Evolutionary conservation across 129 eudicot genomes (phyloP).

Genomic region (Erigeron canadensis): DNA sequence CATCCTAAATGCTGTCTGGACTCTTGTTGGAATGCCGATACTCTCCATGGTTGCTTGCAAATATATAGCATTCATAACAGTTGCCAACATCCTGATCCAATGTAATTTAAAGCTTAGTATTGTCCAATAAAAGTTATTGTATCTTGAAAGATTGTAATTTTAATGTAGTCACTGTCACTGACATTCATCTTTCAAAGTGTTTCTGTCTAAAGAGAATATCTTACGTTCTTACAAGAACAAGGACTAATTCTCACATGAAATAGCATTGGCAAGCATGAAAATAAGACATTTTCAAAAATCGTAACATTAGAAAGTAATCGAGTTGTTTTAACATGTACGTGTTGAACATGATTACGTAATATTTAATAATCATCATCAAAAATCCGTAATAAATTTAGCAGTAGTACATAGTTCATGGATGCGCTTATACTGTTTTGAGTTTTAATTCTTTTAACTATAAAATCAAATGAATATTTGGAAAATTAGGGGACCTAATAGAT

Average conservation of each 20-base stretch:
- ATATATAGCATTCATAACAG: slow-evolving; percentile 98
- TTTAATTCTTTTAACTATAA: no score
- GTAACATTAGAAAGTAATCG: no score
- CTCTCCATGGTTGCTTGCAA: slow-evolving; percentile 99
- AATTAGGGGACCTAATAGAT: no score
- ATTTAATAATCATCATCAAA: no score
- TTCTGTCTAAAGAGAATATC: neutral
- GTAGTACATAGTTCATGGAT: no score
- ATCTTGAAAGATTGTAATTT: neutral
- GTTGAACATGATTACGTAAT: no score
- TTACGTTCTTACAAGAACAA: neutral
- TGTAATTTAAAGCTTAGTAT: slow-evolving; percentile 6
- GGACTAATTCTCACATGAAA: neutral
- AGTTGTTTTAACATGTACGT: no score
- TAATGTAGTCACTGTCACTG: neutral
- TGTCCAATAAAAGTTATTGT: neutral
- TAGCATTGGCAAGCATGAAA: neutral
- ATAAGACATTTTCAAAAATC: no score
- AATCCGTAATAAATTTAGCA: no score
- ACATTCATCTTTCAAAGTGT: neutral
- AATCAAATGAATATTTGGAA: no score
- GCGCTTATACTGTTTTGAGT: no score
- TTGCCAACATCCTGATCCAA: slow-evolving; percentile 86
- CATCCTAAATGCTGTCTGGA: slow-evolving; percentile 98
- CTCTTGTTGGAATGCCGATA: slow-evolving; percentile 97